Evolutionary conservation across 1,284 basidiomycete species (phyloP), one percentile per base, ranked within the genome.

Genomic region (Amylostereum areolatum): DNA sequence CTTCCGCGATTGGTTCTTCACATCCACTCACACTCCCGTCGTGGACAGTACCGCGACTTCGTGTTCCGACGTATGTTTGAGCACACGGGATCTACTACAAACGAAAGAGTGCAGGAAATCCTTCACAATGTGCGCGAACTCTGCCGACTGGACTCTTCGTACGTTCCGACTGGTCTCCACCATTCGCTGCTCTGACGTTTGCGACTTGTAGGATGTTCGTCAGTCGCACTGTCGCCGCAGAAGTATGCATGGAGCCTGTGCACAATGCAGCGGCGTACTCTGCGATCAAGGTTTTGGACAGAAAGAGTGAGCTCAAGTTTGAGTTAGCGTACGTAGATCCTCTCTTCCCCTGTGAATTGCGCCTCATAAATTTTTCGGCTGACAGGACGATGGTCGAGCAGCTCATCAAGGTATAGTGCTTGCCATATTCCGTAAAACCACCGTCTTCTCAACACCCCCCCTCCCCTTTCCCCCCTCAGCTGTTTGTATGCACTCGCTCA

Each of bases 31-130:
- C 44, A 12, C 24, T 45, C 37, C 36, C 47, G 46, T 46, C 50
- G n/a, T 40, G 47, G 31, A 34, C 55, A 88, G 85, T 86, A 89
- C 61, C 83, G 85, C 43, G 81, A 89, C 61, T 89, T 87, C 57
- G 79, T 89, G 9, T 88, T 88, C 61, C 82, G 85, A 48, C 86
- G 86, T 63, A 87, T 89, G 78, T 88, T 89, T 56, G 85, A 87
- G 64, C 77, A 79, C 51, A 72, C 75, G 37, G 61, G 74, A 12
- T 64, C 71, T 5, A 65, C 73, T 35, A 74, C 70, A 49, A 77
- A 78, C 34, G 70, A 72, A 40, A 72, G 74, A 44, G 67, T 74
- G n/a, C 73, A 81, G 45, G 81, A 85, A 51, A 83, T 88, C 49
- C 73, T 78, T 11, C 67, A 72, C 28, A 85, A 86, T 59, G 82